phyloP scores from a whole-genome alignment of 257 asterid species.

The Fraxinus americana region DNA sequence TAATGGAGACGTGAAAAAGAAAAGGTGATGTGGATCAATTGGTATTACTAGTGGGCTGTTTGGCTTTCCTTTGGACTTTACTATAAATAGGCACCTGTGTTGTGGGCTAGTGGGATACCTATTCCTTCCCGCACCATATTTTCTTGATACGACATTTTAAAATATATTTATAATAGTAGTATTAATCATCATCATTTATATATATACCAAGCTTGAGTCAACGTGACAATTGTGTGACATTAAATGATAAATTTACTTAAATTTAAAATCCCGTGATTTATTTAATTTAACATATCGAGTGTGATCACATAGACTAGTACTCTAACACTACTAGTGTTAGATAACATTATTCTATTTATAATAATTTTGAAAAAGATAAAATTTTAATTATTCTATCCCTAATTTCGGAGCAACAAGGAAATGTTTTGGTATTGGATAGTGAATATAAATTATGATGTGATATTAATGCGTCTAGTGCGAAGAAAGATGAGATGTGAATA shows the following conservation, averaged over 20 bases:
- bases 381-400: background rate
- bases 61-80: slow-evolving; percentile 40
- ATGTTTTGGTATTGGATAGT: background rate
- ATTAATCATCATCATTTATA: too few species aligned
- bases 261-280: too few species aligned
- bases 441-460: too few species aligned
- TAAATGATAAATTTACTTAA: too few species aligned
- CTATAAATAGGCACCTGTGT: slow-evolving; percentile 34
- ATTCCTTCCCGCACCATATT: slow-evolving; percentile 8
- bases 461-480: background rate
- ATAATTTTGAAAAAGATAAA: background rate
- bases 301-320: too few species aligned
- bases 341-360: too few species aligned
- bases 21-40: slow-evolving; percentile 20
- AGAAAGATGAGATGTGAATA: background rate
- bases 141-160: background rate
- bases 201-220: too few species aligned
- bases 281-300: too few species aligned
- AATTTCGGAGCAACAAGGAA: background rate
- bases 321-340: too few species aligned
- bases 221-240: too few species aligned
- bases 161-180: background rate
- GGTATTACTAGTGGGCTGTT: slow-evolving; percentile 29
- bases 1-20: slow-evolving; percentile 43
- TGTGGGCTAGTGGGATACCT: slow-evolving; percentile 33